Conservation (phyloP, 2,329 filamentous ascomycete species). For the Fusarium sp. region DNA sequence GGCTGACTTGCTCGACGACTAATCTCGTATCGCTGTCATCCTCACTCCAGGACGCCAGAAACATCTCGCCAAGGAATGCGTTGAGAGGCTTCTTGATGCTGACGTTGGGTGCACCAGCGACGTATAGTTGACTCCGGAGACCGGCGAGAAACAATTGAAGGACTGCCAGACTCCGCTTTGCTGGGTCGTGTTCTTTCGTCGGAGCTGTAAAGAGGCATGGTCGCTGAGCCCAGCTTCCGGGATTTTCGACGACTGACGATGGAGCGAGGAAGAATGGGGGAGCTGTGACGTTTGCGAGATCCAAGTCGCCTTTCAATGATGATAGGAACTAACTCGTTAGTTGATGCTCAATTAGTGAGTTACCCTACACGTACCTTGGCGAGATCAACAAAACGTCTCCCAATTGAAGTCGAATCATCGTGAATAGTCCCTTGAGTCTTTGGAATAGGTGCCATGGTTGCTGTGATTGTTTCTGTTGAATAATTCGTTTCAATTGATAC, state of each 20-base stretch:
- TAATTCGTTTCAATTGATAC: neutral
- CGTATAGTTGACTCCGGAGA: constrained; percentile 60
- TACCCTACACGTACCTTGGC: constrained; percentile 24
- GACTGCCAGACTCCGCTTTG: constrained; percentile 58
- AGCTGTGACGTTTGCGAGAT: constrained; percentile 63
- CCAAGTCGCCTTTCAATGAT: constrained; percentile 54
- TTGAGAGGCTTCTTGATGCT: constrained; percentile 66
- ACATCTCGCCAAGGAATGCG: constrained; percentile 64
- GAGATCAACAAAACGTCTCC: constrained; percentile 29
- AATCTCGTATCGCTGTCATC: constrained; percentile 47
- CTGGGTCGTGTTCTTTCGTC: constrained; percentile 56
- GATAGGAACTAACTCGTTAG: constrained; percentile 33
- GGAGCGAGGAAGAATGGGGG: constrained; percentile 62
- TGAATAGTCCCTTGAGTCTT: constrained; percentile 25
- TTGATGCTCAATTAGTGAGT: rapidly evolving
- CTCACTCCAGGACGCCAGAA: constrained; percentile 56
- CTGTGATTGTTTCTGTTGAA: neutral
- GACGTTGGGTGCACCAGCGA: constrained; percentile 57
- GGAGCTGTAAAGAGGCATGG: constrained; percentile 61
- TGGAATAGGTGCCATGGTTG: constrained; percentile 11
- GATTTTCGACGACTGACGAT: constrained; percentile 63
- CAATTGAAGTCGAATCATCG: constrained; percentile 31
- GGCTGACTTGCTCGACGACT: constrained; percentile 60
- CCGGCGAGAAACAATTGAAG: constrained; percentile 60
- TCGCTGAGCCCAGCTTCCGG: constrained; percentile 62